phyloP scores from a whole-genome alignment of 768 basidiomycete species.

The Termitomyces sp. region DNA sequence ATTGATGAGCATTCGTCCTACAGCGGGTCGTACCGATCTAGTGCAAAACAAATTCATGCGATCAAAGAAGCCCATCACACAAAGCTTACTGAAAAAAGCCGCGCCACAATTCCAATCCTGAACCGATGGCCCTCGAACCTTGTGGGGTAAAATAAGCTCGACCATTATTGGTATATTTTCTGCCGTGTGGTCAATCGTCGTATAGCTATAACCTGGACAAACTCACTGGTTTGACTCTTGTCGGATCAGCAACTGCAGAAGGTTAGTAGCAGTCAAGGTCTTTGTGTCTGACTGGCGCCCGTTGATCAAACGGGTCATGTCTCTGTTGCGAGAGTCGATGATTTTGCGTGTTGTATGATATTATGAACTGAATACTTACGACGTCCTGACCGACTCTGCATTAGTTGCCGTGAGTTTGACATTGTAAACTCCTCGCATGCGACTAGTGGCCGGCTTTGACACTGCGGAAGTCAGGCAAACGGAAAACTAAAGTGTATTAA shows the following conservation, averaged over 20 bases:
- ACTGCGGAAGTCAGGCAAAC: conserved; percentile 24
- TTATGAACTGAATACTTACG: conserved; percentile 19
- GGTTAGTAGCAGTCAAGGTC: conserved; percentile 36
- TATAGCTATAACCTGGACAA: neutral
- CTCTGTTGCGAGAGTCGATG: conserved; percentile 12
- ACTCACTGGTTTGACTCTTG: conserved; percentile 44
- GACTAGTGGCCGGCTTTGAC: conserved; percentile 1
- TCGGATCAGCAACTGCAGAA: conserved; percentile 46
- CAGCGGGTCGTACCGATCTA: conserved; percentile 40
- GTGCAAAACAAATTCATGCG: neutral
- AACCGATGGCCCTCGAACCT: conserved; percentile 11
- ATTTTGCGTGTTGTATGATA: neutral
- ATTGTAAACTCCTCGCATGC: conserved; percentile 22
- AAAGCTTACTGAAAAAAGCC: conserved; percentile 49
- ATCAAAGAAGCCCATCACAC: neutral
- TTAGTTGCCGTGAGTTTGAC: conserved; percentile 35
- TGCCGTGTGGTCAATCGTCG: conserved; percentile 10
- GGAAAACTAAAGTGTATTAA: conserved; percentile 23
- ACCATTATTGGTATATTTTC: conserved; percentile 42
- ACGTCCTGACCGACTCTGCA: conserved; percentile 31
- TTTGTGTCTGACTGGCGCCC: conserved; percentile 14
- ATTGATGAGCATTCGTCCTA: conserved; percentile 37
- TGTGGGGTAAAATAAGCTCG: conserved; percentile 41
- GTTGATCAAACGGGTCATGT: conserved; percentile 22
- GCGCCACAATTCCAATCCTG: conserved; percentile 40